These are phyloP conservation scores for Colletotrichum salicis DNA, from an alignment of 2,329 filamentous ascomycete species.

Conservation along the genomic window DNA sequence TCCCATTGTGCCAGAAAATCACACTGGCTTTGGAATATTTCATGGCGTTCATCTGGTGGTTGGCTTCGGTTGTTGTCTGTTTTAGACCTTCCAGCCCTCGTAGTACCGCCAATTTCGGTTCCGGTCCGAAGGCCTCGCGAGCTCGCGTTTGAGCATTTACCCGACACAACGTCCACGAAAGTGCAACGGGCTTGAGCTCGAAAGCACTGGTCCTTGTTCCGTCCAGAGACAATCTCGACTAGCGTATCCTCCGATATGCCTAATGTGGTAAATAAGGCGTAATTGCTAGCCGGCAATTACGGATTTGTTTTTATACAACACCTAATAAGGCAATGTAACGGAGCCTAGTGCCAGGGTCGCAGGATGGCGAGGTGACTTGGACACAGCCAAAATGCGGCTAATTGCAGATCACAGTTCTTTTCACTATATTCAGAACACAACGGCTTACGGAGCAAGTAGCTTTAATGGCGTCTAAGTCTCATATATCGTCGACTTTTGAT, in stretches of 20 bases:
- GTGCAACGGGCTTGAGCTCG: not conserved
- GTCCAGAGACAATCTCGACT: not conserved
- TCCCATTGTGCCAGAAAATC: not conserved
- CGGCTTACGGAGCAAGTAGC: too few species aligned
- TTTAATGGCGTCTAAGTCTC: too few species aligned
- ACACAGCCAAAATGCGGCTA: conserved; percentile 18
- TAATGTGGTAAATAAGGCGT: too few species aligned
- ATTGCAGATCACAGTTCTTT: conserved; percentile 14
- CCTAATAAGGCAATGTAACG: conserved; percentile 9
- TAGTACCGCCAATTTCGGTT: not conserved
- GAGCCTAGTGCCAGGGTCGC: not conserved
- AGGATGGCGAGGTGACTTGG: too few species aligned
- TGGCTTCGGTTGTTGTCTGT: not conserved
- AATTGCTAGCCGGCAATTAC: too few species aligned
- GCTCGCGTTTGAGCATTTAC: not conserved
- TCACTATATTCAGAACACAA: not conserved
- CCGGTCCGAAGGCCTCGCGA: not conserved
- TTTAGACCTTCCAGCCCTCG: not conserved
- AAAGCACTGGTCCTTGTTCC: not conserved
- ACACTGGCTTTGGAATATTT: not conserved
- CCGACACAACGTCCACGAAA: not conserved
- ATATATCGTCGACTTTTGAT: too few species aligned
- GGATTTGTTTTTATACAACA: too few species aligned
- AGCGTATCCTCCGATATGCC: conserved; percentile 8
- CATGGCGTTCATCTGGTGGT: not conserved